phyloP scores from a whole-genome alignment of 768 basidiomycete species.

The Trametes sanguinea region DNA sequence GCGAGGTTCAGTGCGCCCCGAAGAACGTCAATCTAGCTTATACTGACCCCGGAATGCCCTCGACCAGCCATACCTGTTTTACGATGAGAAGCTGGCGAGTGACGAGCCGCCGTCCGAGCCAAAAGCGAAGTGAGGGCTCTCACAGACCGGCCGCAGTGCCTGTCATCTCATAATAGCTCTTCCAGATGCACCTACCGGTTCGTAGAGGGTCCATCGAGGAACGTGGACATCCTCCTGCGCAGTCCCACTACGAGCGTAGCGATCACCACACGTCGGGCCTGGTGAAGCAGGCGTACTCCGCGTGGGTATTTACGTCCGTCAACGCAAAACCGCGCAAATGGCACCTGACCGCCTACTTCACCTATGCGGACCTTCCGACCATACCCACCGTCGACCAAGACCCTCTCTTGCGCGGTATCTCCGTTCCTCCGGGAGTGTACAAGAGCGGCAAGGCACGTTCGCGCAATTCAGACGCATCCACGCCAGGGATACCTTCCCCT shows the following conservation, averaged over 20 bases:
- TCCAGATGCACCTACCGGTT: slow-evolving; percentile 46
- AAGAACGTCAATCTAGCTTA: not conserved
- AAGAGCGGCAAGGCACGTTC: slow-evolving; percentile 44
- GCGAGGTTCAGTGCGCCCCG: slow-evolving; percentile 44
- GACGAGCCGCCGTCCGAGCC: slow-evolving; percentile 44
- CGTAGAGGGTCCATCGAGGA: slow-evolving; percentile 56
- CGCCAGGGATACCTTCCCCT: slow-evolving; percentile 26
- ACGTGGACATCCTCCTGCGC: slow-evolving; percentile 51
- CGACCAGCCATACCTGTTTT: slow-evolving; percentile 64
- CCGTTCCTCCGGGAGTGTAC: slow-evolving; percentile 43
- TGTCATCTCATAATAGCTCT: slow-evolving; percentile 25
- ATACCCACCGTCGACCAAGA: slow-evolving; percentile 44
- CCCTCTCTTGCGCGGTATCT: slow-evolving; percentile 36
- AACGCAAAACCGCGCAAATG: slow-evolving; percentile 58
- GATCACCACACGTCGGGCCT: slow-evolving; percentile 56
- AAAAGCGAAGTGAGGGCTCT: slow-evolving; percentile 40
- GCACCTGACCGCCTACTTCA: slow-evolving; percentile 58
- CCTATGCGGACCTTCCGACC: slow-evolving; percentile 39
- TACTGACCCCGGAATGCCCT: slow-evolving; percentile 14
- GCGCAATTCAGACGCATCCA: slow-evolving; percentile 36
- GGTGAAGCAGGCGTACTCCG: slow-evolving; percentile 74
- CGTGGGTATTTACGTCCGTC: slow-evolving; percentile 52
- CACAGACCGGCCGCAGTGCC: slow-evolving; percentile 13
- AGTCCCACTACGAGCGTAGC: slow-evolving; percentile 60
- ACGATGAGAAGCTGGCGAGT: slow-evolving; percentile 58